Percentiles rank a stretch among this genome's conserved stretches.
phyloP scores from a whole-genome alignment of 176 grass and related monocot genomes.

The Secale cereale region DNA sequence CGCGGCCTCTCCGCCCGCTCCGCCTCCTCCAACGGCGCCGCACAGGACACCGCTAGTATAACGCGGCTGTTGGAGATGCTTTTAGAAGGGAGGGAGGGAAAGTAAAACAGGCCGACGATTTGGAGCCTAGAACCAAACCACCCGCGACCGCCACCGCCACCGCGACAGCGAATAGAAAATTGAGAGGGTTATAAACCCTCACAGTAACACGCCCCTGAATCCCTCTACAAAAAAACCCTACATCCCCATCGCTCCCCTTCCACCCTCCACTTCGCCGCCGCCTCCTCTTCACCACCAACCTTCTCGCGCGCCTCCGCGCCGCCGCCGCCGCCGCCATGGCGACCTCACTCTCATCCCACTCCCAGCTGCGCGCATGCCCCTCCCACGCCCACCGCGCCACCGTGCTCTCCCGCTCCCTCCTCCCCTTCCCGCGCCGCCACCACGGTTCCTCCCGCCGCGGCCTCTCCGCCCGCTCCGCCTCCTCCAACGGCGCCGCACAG shows the following conservation, averaged over 20 bases:
- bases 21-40: slow-evolving; percentile 11
- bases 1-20: slow-evolving; percentile 4
- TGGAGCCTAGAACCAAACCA: too few species aligned
- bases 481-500: background rate
- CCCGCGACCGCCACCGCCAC: too few species aligned
- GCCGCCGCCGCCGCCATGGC: slow-evolving; percentile 27
- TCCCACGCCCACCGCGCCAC: background rate
- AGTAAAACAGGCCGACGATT: too few species aligned
- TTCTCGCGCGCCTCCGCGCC: background rate
- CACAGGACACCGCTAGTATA: slow-evolving; percentile 15
- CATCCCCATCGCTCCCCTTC: background rate
- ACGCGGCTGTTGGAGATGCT: too few species aligned
- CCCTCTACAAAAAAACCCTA: slow-evolving; percentile 40
- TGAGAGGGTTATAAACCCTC: slow-evolving; percentile 26
- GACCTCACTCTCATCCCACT: slow-evolving; percentile 44
- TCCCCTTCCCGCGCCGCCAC: slow-evolving; percentile 8
- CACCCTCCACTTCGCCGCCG: background rate
- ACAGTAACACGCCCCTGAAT: background rate
- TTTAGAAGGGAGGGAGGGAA: too few species aligned
- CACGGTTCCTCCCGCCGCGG: background rate
- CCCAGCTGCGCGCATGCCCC: slow-evolving; percentile 25
- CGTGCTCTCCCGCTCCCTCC: background rate
- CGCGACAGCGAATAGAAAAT: background rate
- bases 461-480: slow-evolving; percentile 11
- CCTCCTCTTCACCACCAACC: background rate